Evolutionary conservation across 176 grass and related monocot genomes (phyloP), one percentile per base, ranked within the genome.

Genomic region (Lolium multiflorum): DNA sequence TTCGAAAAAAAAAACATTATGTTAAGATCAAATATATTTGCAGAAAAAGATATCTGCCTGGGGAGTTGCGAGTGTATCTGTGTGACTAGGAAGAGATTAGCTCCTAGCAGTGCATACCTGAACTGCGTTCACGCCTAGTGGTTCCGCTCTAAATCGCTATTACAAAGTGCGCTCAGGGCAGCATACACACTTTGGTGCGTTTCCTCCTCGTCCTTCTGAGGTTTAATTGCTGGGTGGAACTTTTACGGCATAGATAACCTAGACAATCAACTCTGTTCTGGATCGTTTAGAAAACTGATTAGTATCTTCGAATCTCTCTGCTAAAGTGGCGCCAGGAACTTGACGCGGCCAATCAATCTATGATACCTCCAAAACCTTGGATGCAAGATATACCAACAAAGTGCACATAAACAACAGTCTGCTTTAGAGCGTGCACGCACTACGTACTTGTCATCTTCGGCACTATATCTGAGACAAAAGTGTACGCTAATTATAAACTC

Each of bases 371-470:
- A 0, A 60, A 80, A 71, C 37, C 12, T 49, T 4, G 6, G 31
- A 43, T 61, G n/a, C 85, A 51, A 73, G 37, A 43, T 62, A 62
- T 62, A 62, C 37, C 17, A 74, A 61, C 55, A 43, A 51, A 21
- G 66, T 26, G 70, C 31, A 56, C 69, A n/a, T 71, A 71, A 71
- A 71, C 39, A 44, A 71, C 41, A 35, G 15, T 47, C 63, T 20
- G 6, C 47, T 65, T 82, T 74, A 81, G 31, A 16, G 12, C 31
- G 41, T 4, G 56, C 58, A 46, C 9, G 18, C 68, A 44, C 66
- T 69, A 69, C 4, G 20, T 28, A 52, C 26, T 0, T 51, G 38
- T 47, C 64, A 13, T 50, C 22, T 43, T 41, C 58, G 22, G 20
- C 18, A 22, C 21, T 71, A 5, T 43, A 5, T 43, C 22, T 64